Percentiles rank a stretch among this genome's conserved stretches.
Conservation (phyloP, 768 basidiomycete species). For the Podaxis carcinomalis region DNA sequence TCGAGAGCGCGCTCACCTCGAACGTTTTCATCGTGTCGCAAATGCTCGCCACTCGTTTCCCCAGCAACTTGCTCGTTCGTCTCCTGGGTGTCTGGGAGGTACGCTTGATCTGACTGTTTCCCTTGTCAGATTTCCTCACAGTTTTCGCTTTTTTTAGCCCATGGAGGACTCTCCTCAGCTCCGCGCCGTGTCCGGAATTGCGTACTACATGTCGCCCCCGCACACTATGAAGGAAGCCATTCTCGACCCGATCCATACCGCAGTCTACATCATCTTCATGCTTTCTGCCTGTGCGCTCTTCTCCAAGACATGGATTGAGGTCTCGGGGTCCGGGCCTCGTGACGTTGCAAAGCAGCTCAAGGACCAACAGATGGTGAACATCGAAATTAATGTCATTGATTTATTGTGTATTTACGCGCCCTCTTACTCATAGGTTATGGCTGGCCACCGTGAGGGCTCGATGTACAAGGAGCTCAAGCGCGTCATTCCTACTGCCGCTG, state of each 20-base stretch:
- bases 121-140: neutral
- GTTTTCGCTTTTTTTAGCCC: constrained; percentile 48
- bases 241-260: constrained; percentile 91
- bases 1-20: constrained; percentile 87
- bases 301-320: constrained; percentile 99
- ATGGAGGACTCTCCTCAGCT: constrained; percentile 93
- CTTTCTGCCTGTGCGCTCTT: constrained; percentile 93
- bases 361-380: constrained; percentile 90
- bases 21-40: constrained; percentile 96
- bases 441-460: constrained; percentile 90
- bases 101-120: constrained; percentile 18
- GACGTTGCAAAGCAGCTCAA: constrained; percentile 98
- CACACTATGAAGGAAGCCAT: constrained; percentile 86
- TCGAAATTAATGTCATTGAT: neutral
- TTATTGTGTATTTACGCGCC: neutral
- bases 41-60: constrained; percentile 92
- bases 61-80: constrained; percentile 82
- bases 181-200: constrained; percentile 83
- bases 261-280: constrained; percentile 89
- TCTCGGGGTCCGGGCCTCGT: constrained; percentile 91
- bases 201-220: constrained; percentile 98
- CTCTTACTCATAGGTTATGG: constrained; percentile 52
- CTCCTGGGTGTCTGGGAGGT: constrained; percentile 99
- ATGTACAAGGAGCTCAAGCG: constrained; percentile 99
- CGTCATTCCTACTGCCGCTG: constrained; percentile 96